Conservation (phyloP, 495 filamentous ascomycete species). For the Geopyxis carbonaria region DNA sequence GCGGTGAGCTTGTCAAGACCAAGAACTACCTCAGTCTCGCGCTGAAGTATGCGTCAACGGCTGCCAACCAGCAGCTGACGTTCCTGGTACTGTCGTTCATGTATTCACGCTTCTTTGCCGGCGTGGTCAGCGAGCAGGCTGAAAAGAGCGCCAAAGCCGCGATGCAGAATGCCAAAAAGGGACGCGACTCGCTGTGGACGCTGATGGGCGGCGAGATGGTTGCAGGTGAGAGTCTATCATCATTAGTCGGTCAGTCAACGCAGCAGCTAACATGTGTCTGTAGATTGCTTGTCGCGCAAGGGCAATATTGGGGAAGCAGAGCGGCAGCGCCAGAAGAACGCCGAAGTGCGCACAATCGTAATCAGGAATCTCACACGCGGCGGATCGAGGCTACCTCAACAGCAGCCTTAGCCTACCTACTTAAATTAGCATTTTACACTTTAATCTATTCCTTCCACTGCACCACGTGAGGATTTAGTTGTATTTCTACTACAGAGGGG, state of each 20-base stretch:
- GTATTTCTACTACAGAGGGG: no score
- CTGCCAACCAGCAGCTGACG: constrained; percentile 49
- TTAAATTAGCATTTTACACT: no score
- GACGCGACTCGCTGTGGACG: constrained; percentile 62
- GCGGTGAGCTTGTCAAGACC: constrained; percentile 41
- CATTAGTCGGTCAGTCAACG: not conserved
- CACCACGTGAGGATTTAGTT: no score
- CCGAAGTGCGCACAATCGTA: constrained; percentile 12
- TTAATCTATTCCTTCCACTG: no score
- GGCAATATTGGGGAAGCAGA: constrained; percentile 19
- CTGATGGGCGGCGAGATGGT: constrained; percentile 25
- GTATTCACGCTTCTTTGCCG: constrained; percentile 68
- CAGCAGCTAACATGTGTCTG: not conserved
- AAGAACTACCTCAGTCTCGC: constrained; percentile 60
- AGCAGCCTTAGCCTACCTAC: no score
- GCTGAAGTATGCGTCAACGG: constrained; percentile 30
- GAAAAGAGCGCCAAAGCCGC: constrained; percentile 71
- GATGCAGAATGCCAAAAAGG: constrained; percentile 53
- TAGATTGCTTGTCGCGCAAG: constrained; percentile 21
- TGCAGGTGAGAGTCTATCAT: constrained; percentile 10
- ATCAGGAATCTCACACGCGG: constrained; percentile 13
- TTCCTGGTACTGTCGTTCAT: constrained; percentile 73
- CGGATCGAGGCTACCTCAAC: no score
- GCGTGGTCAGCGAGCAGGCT: constrained; percentile 74
- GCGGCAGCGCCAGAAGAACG: constrained; percentile 19